A percentile compares a stretch with the other conserved stretches of the same genome.
Conservation (phyloP, 169 alveolate genomes). For the Pseudocohnilembus persalinus region DNA sequence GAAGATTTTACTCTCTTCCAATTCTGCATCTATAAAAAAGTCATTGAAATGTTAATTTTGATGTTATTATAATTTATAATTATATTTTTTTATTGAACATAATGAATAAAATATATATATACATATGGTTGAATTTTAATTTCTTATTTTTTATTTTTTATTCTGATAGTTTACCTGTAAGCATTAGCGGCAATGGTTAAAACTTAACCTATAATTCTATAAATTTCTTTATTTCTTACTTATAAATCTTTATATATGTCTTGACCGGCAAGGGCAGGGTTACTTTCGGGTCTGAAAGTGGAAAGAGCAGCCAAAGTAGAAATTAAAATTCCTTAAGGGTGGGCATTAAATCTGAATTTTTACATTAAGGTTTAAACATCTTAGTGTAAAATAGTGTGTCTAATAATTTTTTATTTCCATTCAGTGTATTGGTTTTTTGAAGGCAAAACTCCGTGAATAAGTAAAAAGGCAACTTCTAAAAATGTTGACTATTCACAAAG, state of each 20-base stretch:
- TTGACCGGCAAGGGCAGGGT: constrained; percentile 75
- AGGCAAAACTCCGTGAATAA: constrained; percentile 85
- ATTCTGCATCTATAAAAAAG: constrained; percentile 75
- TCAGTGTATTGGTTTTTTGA: constrained; percentile 36
- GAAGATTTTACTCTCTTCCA: constrained; percentile 70
- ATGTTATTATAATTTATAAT: constrained; percentile 1
- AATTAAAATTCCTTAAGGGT: constrained; percentile 77
- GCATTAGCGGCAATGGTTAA: constrained; percentile 76
- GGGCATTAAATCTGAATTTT: constrained; percentile 74
- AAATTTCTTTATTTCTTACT: constrained; percentile 68
- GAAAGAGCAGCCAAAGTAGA: constrained; percentile 70
- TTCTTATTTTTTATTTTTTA: constrained; percentile 35
- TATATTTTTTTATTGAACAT: constrained; percentile 74
- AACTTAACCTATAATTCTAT: constrained; percentile 64
- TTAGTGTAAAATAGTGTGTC: constrained; percentile 61
- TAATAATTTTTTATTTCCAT: constrained; percentile 60
- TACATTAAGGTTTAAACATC: constrained; percentile 65
- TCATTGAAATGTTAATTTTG: background rate
- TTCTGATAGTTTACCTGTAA: constrained; percentile 13
- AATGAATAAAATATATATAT: constrained; percentile 75
- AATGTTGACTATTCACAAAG: constrained; percentile 75
- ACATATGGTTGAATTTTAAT: constrained; percentile 47
- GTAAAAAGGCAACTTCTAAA: constrained; percentile 74
- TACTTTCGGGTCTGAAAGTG: constrained; percentile 75
- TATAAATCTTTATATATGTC: constrained; percentile 58